Evolutionary conservation across 2,329 filamentous ascomycete species (phyloP), one percentile per base, ranked within the genome.

Genomic region (Pseudonectria foliicola): DNA sequence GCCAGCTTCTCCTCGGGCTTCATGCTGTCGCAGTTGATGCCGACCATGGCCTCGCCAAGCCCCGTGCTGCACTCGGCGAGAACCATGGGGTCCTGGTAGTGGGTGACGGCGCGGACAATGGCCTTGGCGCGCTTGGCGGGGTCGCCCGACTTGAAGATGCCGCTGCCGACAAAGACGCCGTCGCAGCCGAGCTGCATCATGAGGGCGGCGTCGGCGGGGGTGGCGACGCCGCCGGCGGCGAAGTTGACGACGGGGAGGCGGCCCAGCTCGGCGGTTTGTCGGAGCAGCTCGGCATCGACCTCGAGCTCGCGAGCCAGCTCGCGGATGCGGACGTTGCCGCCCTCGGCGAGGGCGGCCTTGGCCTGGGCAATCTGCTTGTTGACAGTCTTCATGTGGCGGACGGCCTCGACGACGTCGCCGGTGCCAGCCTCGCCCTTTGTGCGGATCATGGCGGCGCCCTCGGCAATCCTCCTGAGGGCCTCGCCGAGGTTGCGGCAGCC

Each of bases 161-260:
- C 92, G 38, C 80, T 88, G 18, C 92, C 92, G 25, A 98, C 92
- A 58, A 98, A 98, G 25, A 98, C 92, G 39, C 92, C 92, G 56
- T 98, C 92, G 57, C 92, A 96, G 41, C 92, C 92, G 45, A 98
- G 71, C 72, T 96, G 90, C 92, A 98, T 98, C 90, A 98, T 67
- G 40, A 98, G 71, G 3, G 92, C 92, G 1, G 92, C 92, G 63
- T 98, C 92, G 0, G 92, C 92, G 0, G 92, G 92, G 1, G 92
- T 98, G n/a, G 92, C 92, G n/a, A 98, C 85, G 38, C 92, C 92
- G n/a, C 92, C 92, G 4, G 92, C 92, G 1, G 92, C 92, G 52
- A 98, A 96, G 72, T 96, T 96, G 46, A 98, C 92, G 1, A 96
- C 90, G 3, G 92, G 92, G 35, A 98, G 70, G 33, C 92, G 75